Conservation (phyloP, 352 stramenopile species). For the Phytophthora cryptogea region DNA sequence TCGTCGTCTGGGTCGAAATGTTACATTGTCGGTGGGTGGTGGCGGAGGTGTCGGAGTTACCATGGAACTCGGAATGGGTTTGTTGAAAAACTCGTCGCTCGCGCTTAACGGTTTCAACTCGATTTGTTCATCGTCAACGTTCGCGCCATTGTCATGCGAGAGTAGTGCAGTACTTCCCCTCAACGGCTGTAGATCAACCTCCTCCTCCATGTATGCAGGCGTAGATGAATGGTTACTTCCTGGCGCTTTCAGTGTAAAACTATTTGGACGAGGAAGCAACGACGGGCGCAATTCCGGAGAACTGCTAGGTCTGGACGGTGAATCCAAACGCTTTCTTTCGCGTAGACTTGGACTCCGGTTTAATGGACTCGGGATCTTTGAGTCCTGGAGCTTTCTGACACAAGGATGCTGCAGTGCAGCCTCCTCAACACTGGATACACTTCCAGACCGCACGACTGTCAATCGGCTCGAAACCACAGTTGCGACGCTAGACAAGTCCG, state of each 20-base stretch:
- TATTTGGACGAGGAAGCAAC: slow-evolving; percentile 20
- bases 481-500: neutral
- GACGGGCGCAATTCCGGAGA: slow-evolving; percentile 14
- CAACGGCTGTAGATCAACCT: slow-evolving; percentile 19
- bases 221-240: slow-evolving; percentile 22
- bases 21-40: slow-evolving; percentile 43
- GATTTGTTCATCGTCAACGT: slow-evolving; percentile 17
- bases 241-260: slow-evolving; percentile 20
- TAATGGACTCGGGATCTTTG: slow-evolving; percentile 20
- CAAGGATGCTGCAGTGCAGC: slow-evolving; percentile 6
- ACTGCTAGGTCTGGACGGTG: slow-evolving; percentile 8
- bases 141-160: neutral
- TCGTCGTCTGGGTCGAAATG: slow-evolving; percentile 29
- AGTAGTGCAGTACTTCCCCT: slow-evolving; percentile 21
- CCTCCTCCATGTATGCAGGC: slow-evolving; percentile 16
- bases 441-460: slow-evolving; percentile 2
- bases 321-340: slow-evolving; percentile 12
- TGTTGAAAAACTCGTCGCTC: slow-evolving; percentile 46
- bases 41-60: slow-evolving; percentile 23
- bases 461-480: slow-evolving; percentile 4
- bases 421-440: slow-evolving; percentile 15
- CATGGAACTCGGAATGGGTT: slow-evolving; percentile 37
- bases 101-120: slow-evolving; percentile 25
- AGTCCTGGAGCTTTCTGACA: slow-evolving; percentile 22
- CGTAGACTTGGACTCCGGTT: slow-evolving; percentile 15